A percentile compares a stretch with the other conserved stretches of the same genome.
Conservation (phyloP, 768 basidiomycete species). For the Crucibulum laeve region DNA sequence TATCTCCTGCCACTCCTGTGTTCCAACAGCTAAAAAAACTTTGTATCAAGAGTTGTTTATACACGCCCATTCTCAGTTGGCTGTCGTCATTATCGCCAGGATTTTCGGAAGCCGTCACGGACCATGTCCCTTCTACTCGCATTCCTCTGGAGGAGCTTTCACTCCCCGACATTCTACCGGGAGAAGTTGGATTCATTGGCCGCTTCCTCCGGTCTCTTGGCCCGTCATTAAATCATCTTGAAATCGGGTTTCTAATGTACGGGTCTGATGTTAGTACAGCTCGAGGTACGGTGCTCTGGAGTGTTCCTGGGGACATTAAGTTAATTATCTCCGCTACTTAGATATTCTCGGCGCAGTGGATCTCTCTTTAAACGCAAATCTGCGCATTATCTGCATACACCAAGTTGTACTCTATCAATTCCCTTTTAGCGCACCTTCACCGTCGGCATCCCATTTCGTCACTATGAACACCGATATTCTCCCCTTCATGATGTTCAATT, state of each 20-base stretch:
- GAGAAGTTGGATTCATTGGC: constrained; percentile 18
- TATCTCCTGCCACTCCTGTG: neutral
- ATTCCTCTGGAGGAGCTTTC: constrained; percentile 14
- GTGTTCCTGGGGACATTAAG: neutral
- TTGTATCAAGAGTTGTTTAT: constrained; percentile 21
- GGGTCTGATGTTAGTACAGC: constrained; percentile 10
- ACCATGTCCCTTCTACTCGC: no score
- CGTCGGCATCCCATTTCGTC: constrained; percentile 5
- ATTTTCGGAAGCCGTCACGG: no score
- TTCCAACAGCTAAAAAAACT: constrained; percentile 29
- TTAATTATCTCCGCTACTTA: constrained; percentile 5
- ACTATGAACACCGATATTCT: no score
- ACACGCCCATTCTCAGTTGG: constrained; percentile 23
- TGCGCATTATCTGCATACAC: constrained; percentile 22
- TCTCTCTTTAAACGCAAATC: constrained; percentile 17
- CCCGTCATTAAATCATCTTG: constrained; percentile 22
- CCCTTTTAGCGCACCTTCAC: constrained; percentile 11
- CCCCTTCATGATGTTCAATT: constrained; percentile 6
- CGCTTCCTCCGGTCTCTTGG: constrained; percentile 16
- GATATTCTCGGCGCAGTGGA: constrained; percentile 16
- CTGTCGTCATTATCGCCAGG: no score
- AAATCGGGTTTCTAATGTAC: constrained; percentile 22
- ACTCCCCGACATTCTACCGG: constrained; percentile 25
- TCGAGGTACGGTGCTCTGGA: constrained; percentile 1
- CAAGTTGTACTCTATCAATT: constrained; percentile 30